Conservation (phyloP, 495 filamentous ascomycete species). For the Penicillium malachiteum region DNA sequence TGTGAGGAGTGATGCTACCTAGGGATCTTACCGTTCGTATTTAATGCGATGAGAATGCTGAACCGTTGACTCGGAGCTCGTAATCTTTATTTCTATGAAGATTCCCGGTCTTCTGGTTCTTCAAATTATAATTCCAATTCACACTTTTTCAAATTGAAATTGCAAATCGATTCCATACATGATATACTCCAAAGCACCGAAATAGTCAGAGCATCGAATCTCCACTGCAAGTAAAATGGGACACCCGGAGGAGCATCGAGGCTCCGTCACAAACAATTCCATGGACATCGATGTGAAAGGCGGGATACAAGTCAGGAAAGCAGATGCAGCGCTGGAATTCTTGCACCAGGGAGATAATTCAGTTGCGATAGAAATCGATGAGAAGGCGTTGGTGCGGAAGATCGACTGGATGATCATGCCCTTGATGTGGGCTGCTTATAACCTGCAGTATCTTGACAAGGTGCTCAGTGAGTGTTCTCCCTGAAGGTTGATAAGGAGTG, state of each 20-base stretch:
- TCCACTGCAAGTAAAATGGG: slow-evolving; percentile 4
- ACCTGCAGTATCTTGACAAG: slow-evolving; percentile 67
- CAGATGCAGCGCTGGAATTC: slow-evolving; percentile 30
- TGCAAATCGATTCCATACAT: too few relatives aligned
- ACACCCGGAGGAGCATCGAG: slow-evolving; percentile 5
- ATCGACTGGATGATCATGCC: slow-evolving; percentile 44
- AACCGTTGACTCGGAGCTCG: too few relatives aligned
- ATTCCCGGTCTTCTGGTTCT: background rate
- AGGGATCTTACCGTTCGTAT: background rate
- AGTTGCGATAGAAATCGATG: slow-evolving; percentile 22
- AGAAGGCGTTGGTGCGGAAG: slow-evolving; percentile 38
- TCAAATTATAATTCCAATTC: too few relatives aligned
- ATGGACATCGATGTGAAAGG: slow-evolving; percentile 20
- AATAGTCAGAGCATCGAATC: background rate
- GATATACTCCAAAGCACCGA: too few relatives aligned
- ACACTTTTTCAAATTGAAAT: too few relatives aligned
- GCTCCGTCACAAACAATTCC: slow-evolving; percentile 2
- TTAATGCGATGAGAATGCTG: background rate
- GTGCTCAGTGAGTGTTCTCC: slow-evolving; percentile 40
- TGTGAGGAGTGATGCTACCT: background rate
- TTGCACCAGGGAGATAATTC: slow-evolving; percentile 18
- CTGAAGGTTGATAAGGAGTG: background rate
- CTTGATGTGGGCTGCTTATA: slow-evolving; percentile 51
- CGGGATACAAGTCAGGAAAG: slow-evolving; percentile 18
- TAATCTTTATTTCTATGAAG: too few relatives aligned